Percentiles rank a stretch among this genome's conserved stretches.
phyloP scores from a whole-genome alignment of 1,284 basidiomycete genomes.

The Moesziomyces parantarcticus region DNA sequence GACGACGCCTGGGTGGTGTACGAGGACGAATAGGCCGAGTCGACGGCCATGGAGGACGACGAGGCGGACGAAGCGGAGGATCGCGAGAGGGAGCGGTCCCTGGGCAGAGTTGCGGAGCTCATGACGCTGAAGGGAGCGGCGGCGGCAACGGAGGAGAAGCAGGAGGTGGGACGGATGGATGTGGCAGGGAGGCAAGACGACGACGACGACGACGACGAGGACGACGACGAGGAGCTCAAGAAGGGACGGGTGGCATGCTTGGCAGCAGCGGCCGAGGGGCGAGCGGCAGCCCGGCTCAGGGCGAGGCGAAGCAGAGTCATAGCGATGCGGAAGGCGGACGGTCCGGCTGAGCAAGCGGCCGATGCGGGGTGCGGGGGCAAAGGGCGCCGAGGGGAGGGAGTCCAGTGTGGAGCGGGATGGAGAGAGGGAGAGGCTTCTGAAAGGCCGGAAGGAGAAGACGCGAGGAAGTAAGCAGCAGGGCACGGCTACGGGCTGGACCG shows the following conservation, averaged over 20 bases:
- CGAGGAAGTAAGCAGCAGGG: too few relatives aligned
- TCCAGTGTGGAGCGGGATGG: too few relatives aligned
- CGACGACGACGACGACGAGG: neutral
- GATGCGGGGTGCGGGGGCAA: neutral
- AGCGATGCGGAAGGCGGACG: neutral
- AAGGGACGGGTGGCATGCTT: too few relatives aligned
- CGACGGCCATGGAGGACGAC: constrained; percentile 25
- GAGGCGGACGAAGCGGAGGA: constrained; percentile 33
- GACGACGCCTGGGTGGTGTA: constrained; percentile 39
- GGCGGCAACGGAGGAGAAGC: constrained; percentile 4
- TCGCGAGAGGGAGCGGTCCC: constrained; percentile 21
- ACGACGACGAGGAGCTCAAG: neutral
- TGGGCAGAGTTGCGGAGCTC: constrained; percentile 9
- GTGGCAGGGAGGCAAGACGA: constrained; percentile 4
- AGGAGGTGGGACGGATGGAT: neutral
- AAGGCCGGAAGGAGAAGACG: too few relatives aligned
- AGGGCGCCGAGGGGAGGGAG: neutral
- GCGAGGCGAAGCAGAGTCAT: constrained; percentile 33
- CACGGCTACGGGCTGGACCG: too few relatives aligned
- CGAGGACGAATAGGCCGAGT: constrained; percentile 31
- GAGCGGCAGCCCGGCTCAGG: constrained; percentile 15
- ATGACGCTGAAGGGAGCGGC: constrained; percentile 13
- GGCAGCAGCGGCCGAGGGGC: constrained; percentile 6
- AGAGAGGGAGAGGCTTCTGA: too few relatives aligned
- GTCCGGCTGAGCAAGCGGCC: neutral